Base-by-base conservation (phyloP, 768 basidiomycete species). In the Tremella fuciformis region DNA sequence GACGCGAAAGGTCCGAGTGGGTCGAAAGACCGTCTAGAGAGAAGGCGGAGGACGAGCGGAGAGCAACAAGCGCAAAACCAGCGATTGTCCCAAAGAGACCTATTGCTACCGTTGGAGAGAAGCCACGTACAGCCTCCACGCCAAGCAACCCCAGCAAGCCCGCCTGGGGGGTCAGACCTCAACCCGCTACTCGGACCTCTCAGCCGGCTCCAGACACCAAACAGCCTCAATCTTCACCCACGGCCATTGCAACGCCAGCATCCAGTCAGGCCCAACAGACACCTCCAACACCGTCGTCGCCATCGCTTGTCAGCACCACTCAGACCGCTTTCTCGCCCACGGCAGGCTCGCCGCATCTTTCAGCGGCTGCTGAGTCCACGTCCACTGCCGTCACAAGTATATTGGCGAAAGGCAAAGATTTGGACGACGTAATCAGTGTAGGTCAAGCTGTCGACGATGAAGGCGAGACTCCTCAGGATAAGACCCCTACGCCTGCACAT, bases 391-490 rank as follows among this genome's bases (percentile, higher is more conserved):
- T 38, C 3, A 50, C 57, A 13, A 50, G 49, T 37, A 29, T 47
- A n/a, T 40, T 50, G 29, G 29, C 11, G 16, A 41, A 25, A 4
- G 34, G 18, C 15, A 58, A 51, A 25, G 48, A 40, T 22, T 37
- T 60, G 40, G 57, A 65, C 8, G 69, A 66, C n/a, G 29, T 6
- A 56, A 63, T 7, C 55, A 58, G 52, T 69, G 68, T 63, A 62
- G 68, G 8, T 19, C 37, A 55, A 51, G 55, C 8, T 34, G 29
- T 55, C 50, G 42, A 49, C 34, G 47, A 55, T 48, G 18, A 11
- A 42, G 52, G 50, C 29, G 21, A n/a, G 13, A 22, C 53, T 34
- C 34, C 40, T 11, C 13, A 34, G 15, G 18, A 13, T 11, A 18
- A 18, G 38, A 34, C 51, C 26, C 34, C 26, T 18, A 13, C n/a